Evolutionary conservation across 2,329 filamentous ascomycete species (phyloP), one percentile per base, ranked within the genome.

Genomic region (Endocalyx cinctus): DNA sequence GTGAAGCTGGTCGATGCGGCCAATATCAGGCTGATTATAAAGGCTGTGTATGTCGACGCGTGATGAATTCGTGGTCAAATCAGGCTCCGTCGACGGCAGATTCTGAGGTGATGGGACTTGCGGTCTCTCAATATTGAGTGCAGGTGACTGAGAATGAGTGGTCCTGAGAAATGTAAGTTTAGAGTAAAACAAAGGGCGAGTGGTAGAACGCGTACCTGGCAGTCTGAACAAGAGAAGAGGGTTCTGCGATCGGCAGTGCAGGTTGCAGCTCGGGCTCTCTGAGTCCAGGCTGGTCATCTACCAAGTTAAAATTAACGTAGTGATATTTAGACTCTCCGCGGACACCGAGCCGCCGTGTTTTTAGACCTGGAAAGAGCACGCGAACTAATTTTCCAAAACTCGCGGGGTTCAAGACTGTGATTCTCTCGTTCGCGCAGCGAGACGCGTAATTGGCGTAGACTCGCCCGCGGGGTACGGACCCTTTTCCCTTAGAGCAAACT

Each of bases 241-340:
- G 50, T 34, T 77, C 74, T n/a, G 65, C 55, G 8, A 74, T 62
- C n/a, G 69, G 64, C 15, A 70, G 59, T 4, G 66, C 57, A n/a
- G 67, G 59, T 14, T 67, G 67, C 4, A 60, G 58, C 25, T 64
- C 61, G 11, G 68, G 61, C 17, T 72, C 64, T 26, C 59, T 58
- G 4, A 64, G 41, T 11, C 74, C 71, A 4, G 67, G 59, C 34
- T 73, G 65, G 37, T 81, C 77, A 31, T 81, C 77, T 26, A 67
- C 62, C 31, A 82, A 60, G 10, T 66, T 67, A 49, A 83, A 83
- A 52, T 81, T 80, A 29, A 82, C 78, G 52, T 98, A 98, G 61
- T 98, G 92, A 59, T 98, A 98, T 58, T 98, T 98, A 11, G 92
- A 98, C 64, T 97, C 90, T 44, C 92, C 92, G 33, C 92, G 80